phyloP scores from a whole-genome alignment of 192 early-diverging fungal genomes.

The Podochytrium sp. region DNA sequence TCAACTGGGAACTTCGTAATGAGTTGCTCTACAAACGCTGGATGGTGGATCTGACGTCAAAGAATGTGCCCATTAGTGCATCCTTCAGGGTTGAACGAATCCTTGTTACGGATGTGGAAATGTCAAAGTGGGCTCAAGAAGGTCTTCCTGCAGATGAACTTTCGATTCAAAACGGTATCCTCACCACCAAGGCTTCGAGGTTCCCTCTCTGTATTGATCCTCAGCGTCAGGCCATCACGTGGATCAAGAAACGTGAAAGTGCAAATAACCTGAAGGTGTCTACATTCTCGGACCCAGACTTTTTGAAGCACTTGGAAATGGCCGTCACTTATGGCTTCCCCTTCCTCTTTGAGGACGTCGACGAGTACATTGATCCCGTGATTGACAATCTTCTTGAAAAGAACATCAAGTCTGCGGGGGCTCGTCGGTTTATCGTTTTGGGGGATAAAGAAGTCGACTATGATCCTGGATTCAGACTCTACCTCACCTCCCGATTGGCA shows the following conservation, averaged over 20 bases:
- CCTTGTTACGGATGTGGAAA: slow-evolving; percentile 61
- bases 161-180: slow-evolving; percentile 66
- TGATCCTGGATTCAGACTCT: slow-evolving; percentile 61
- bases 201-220: slow-evolving; percentile 69
- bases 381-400: slow-evolving; percentile 69
- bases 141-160: slow-evolving; percentile 66
- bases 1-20: slow-evolving; percentile 66
- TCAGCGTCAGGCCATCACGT: slow-evolving; percentile 63
- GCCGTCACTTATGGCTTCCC: slow-evolving; percentile 67
- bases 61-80: slow-evolving; percentile 49
- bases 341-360: slow-evolving; percentile 67
- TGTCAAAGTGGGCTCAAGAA: slow-evolving; percentile 62
- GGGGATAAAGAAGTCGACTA: slow-evolving; percentile 71
- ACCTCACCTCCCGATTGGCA: slow-evolving; percentile 56
- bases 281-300: slow-evolving; percentile 63
- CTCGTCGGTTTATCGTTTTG: slow-evolving; percentile 58
- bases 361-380: slow-evolving; percentile 69
- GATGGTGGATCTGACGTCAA: slow-evolving; percentile 51
- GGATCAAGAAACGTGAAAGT: slow-evolving; percentile 64
- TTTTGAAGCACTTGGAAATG: slow-evolving; percentile 69
- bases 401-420: slow-evolving; percentile 54
- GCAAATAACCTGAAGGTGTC: slow-evolving; percentile 61
- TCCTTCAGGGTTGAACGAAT: slow-evolving; percentile 57
- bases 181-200: slow-evolving; percentile 61
- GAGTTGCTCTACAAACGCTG: slow-evolving; percentile 63